phyloP scores from a whole-genome alignment of 306 rosid species.

The Lathyrus tuberosus region DNA sequence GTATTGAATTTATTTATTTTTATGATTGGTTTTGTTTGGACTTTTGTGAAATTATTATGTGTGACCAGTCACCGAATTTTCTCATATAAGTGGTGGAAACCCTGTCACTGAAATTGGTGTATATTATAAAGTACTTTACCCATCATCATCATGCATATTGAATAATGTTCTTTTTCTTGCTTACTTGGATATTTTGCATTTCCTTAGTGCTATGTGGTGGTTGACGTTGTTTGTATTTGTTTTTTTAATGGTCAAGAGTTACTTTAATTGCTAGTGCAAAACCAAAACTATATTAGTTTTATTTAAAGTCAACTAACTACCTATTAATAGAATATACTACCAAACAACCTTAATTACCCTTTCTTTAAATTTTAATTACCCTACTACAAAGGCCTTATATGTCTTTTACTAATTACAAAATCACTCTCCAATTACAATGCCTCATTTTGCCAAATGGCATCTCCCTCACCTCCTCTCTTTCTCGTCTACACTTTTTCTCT shows the following conservation, averaged over 20 bases:
- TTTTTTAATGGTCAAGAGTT: neutral
- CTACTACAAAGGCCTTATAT: no score
- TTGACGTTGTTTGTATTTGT: conserved; percentile 28
- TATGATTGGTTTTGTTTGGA: neutral
- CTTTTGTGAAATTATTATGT: conserved; percentile 20
- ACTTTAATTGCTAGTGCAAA: neutral
- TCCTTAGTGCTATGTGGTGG: conserved; percentile 50
- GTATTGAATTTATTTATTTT: neutral
- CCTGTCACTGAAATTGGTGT: conserved; percentile 31
- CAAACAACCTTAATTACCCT: no score
- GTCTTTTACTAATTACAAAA: no score
- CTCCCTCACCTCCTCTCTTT: no score
- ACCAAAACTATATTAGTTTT: no score
- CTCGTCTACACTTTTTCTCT: no score
- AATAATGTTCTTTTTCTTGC: conserved; percentile 34
- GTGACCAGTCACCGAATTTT: conserved; percentile 27
- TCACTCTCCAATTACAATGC: no score
- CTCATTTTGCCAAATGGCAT: no score
- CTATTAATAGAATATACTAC: no score
- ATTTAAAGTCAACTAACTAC: no score
- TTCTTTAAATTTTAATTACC: no score
- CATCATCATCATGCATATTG: conserved; percentile 28
- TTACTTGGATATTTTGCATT: conserved; percentile 11
- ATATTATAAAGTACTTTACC: conserved; percentile 18
- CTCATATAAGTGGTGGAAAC: conserved; percentile 37